Evolutionary conservation across 2,329 filamentous ascomycete species (phyloP).

Genomic region (Ophioceras dolichostomum): DNA sequence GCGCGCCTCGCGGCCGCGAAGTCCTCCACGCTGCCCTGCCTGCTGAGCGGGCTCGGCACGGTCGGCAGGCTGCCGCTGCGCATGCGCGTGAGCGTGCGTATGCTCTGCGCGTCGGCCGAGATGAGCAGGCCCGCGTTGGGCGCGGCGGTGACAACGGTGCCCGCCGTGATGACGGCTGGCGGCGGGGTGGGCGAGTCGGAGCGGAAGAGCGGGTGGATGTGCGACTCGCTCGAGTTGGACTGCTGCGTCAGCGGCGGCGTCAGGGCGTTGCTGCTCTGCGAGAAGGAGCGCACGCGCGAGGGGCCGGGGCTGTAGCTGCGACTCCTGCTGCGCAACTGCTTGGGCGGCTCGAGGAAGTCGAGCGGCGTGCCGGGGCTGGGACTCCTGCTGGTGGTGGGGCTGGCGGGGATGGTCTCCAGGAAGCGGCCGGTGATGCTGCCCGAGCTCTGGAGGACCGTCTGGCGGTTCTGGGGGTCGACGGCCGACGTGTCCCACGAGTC

Average conservation of each 20-base stretch:
- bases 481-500: conserved; percentile 65
- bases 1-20: conserved; percentile 14
- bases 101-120: conserved; percentile 32
- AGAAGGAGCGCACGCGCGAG: conserved; percentile 11
- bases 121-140: conserved; percentile 57
- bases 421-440: conserved; percentile 25
- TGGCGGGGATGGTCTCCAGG: conserved; percentile 61
- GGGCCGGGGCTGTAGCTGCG: conserved; percentile 38
- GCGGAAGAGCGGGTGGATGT: conserved; percentile 70
- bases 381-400: conserved; percentile 50
- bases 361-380: conserved; percentile 49
- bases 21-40: conserved; percentile 37
- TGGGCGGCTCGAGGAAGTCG: conserved; percentile 37
- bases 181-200: conserved; percentile 59
- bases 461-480: conserved; percentile 49
- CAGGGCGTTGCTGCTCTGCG: conserved; percentile 12
- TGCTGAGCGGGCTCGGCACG: conserved; percentile 34
- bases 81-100: conserved; percentile 38
- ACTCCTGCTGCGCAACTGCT: conserved; percentile 24
- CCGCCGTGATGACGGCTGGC: conserved; percentile 46
- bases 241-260: conserved; percentile 25
- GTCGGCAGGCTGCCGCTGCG: conserved; percentile 42
- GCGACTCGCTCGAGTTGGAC: conserved; percentile 39
- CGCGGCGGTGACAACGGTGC: conserved; percentile 59
- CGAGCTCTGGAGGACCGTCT: conserved; percentile 39